Conservation (phyloP, 352 stramenopile genomes). For the Pseudoperonospora humuli region DNA sequence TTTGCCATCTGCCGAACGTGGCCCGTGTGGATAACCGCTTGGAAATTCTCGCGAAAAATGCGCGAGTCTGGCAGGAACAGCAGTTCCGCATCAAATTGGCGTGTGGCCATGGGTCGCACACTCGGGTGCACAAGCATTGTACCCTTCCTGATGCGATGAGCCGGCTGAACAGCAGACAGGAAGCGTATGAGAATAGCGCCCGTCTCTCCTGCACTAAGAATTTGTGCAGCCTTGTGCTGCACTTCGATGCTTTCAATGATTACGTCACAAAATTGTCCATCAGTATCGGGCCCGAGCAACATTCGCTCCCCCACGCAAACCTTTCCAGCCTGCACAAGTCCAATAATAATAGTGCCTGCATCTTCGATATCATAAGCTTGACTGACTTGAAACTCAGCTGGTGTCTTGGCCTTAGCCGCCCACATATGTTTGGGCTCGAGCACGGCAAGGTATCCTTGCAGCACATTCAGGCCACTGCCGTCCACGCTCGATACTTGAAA, state of each 20-base stretch:
- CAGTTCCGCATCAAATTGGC: constrained; percentile 74
- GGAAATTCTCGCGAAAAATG: constrained; percentile 59
- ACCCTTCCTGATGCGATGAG: constrained; percentile 42
- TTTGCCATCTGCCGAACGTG: constrained; percentile 78
- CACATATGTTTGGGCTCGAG: constrained; percentile 62
- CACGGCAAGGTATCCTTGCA: constrained; percentile 49
- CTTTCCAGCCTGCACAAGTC: constrained; percentile 59
- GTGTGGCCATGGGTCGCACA: constrained; percentile 44
- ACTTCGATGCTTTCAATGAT: constrained; percentile 73
- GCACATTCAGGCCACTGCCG: constrained; percentile 39
- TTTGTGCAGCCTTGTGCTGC: constrained; percentile 53
- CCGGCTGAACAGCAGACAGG: constrained; percentile 10
- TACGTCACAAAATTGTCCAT: constrained; percentile 59
- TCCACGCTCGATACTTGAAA: constrained; percentile 58
- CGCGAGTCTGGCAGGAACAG: constrained; percentile 52
- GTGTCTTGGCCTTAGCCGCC: constrained; percentile 38
- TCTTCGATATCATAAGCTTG: constrained; percentile 73
- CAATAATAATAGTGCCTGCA: constrained; percentile 57
- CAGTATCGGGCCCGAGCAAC: constrained; percentile 51
- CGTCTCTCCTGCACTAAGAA: constrained; percentile 57
- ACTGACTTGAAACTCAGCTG: constrained; percentile 70
- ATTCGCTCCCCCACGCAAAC: constrained; percentile 55
- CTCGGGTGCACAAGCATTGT: constrained; percentile 73
- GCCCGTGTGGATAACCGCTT: constrained; percentile 76
- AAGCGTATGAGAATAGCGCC: constrained; percentile 59